Evolutionary conservation across 2,329 filamentous ascomycete genomes (phyloP), one percentile per base, ranked within the genome.

Genomic region (Talaromyces sp.): DNA sequence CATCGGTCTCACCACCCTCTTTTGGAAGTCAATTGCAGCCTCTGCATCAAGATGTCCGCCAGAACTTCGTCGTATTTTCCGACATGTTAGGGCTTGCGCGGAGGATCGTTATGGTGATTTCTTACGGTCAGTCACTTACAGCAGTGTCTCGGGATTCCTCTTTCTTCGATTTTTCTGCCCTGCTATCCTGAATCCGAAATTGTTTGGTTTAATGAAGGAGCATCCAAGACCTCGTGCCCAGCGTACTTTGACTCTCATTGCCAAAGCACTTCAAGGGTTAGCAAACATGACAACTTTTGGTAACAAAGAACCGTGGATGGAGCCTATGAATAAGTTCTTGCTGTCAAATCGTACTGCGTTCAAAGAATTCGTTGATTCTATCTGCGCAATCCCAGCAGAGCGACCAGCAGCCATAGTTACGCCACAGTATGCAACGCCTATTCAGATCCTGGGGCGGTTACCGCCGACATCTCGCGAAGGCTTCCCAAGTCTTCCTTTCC

Each of bases 251-350:
- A 97, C 94, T 0, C 84, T 98, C 59, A 93, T 98, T 67, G 92
- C 94, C 27, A 98, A 98, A 78, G 92, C 91, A 1, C 82, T 98
- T 8, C 93, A 97, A 78, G 93, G 92, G 17, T 84, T 98, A 66
- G 92, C 93, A 19, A 97, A 97, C 75, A 85, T 97, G 78, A 91
- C 92, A 1, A 92, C 88, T 0, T 97, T 97, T 74, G 94, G 94
- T 47, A 93, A 91, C 74, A 96, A 97, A 75, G 94, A 98, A 77
- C 88, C 90, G n/a, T 98, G 93, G 92, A 97, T 98, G 93, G 93
- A 97, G 79, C 93, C 93, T 0, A 98, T 98, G 94, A 98, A 97
- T 74, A 86, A 86, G 51, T 97, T 97, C 72, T 81, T 98, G 56
- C 85, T 84, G 8, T 83, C 87, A 1, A 89, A 96, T 72, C 87